Base-by-base conservation (phyloP, 169 alveolate species). In the Plasmodium fragile region DNA sequence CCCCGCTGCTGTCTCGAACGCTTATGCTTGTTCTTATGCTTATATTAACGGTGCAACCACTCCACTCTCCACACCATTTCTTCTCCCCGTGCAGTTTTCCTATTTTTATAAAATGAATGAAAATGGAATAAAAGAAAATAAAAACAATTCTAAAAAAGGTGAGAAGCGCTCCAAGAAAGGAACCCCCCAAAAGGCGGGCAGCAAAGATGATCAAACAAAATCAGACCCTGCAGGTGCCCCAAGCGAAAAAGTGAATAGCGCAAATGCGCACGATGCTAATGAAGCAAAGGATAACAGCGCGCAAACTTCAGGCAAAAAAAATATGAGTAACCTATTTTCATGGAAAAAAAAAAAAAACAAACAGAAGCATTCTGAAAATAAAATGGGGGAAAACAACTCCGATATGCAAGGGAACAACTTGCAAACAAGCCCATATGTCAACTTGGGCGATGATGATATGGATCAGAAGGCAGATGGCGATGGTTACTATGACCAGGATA, bases 61-160 rank as follows among this genome's bases (percentile, higher is more conserved):
- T 11, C 7, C 53, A 32, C 43, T n/a, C 8, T n/a, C 39, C 8
- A 72, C 36, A 73, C 43, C 53, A 13, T 34, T 11, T 7, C 11
- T 3, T 22, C 28, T 0, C 55, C 59, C 82, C 73, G 16, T 82
- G 75, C 39, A 49, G 73, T 22, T 82, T 34, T 18, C 25, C 82
- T 4, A 82, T 49, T 25, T 59, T 22, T 28, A 32, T 28, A 82
- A 82, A 82, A 82, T 82, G 92, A 82, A 82, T 82, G 81, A 82
- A 69, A 69, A 82, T 82, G 72, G 72, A 70, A 28, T 39, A 34
- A 36, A 25, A 25, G 82, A 73, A n/a, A 82, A 82, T 28, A 32
- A 69, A 22, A 32, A 65, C 53, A 22, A 52, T 69, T 32, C 4
- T 39, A 52, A 82, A 34, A 82, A 82, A 69, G 92, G 73, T 18